Evolutionary conservation across 2,329 filamentous ascomycete species (phyloP).

Genomic region (Penicillium hesseltinei): DNA sequence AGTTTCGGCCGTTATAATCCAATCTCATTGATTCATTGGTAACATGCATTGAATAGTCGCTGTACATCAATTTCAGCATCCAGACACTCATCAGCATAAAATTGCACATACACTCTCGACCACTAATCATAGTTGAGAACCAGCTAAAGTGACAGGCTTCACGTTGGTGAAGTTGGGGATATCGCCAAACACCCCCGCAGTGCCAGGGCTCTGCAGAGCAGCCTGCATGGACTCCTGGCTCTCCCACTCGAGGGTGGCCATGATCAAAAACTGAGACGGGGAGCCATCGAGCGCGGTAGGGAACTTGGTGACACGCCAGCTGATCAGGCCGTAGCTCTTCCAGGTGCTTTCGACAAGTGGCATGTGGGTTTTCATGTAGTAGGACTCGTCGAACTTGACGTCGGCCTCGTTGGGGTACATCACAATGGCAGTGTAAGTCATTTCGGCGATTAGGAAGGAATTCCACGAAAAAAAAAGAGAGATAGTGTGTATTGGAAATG

Average conservation of each 20-base stretch:
- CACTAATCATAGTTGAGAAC: not conserved
- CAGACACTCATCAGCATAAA: no score
- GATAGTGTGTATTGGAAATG: not conserved
- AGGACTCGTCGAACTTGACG: constrained; percentile 21
- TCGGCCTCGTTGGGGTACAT: constrained; percentile 23
- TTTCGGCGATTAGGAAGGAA: constrained; percentile 2
- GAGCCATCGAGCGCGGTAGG: constrained; percentile 16
- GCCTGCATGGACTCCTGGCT: constrained; percentile 16
- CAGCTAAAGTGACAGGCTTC: constrained; percentile 20
- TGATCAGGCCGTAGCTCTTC: constrained; percentile 17
- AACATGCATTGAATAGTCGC: not conserved
- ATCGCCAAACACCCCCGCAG: constrained; percentile 17
- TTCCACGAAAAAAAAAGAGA: not conserved
- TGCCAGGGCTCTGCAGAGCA: constrained; percentile 7
- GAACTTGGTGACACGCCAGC: constrained; percentile 21
- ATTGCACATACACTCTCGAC: not conserved
- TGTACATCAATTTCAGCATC: not conserved
- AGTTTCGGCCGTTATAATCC: not conserved
- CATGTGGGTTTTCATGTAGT: constrained; percentile 26
- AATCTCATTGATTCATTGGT: not conserved
- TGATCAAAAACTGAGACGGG: constrained; percentile 17
- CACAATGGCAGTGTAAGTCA: constrained; percentile 19
- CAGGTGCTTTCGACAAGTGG: constrained; percentile 20
- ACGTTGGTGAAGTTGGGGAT: constrained; percentile 27
- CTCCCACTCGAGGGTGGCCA: constrained; percentile 19